Evolutionary conservation across 2,329 filamentous ascomycete species (phyloP), one percentile per base, ranked within the genome.

Genomic region (Fusarium tupiense): DNA sequence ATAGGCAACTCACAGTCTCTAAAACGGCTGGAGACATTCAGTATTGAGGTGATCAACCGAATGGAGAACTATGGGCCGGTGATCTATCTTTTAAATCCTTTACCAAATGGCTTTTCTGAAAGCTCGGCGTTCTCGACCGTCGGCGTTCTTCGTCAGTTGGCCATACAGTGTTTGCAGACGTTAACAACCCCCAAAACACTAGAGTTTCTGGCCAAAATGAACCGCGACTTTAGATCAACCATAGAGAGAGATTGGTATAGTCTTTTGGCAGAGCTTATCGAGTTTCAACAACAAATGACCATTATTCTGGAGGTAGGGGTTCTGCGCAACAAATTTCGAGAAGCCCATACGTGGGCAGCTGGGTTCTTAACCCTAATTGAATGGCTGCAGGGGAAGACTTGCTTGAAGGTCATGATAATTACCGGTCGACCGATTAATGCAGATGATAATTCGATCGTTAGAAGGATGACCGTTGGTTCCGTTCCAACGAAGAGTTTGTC

Each of bases 401-500:
- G 40, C 1, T 8, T 41, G 22, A 41, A 5, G 6, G 13, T 41
- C 13, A n/a, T 41, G 40, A n/a, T 41, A 41, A 8, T 41, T 5
- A 16, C 4, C 8, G 40, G 40, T n/a, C 40, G 40, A 8, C 22
- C 40, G 2, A n/a, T 41, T 5, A n/a, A n/a, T 41, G 22, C 22
- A n/a, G 22, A 41, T 14, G 2, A 2, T 2, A n/a, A 41, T n/a
- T 22, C 40, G 4, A 6, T 41, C 1, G 13, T 41, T 1, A 16
- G 3, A 9, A 41, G 1, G 13, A 3, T 41, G 40, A 26, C 8
- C 3, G 2, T 3, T 9, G n/a, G 40, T 2, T n/a, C 8, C 40
- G 20, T 3, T 5, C 8, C 22, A 14, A 0, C 40, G 8, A n/a
- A n/a, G 2, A 1, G 22, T n/a, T 9, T n/a, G 3, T 41, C 20